Conservation (phyloP, 768 basidiomycete genomes). For the Daedalea quercina region DNA sequence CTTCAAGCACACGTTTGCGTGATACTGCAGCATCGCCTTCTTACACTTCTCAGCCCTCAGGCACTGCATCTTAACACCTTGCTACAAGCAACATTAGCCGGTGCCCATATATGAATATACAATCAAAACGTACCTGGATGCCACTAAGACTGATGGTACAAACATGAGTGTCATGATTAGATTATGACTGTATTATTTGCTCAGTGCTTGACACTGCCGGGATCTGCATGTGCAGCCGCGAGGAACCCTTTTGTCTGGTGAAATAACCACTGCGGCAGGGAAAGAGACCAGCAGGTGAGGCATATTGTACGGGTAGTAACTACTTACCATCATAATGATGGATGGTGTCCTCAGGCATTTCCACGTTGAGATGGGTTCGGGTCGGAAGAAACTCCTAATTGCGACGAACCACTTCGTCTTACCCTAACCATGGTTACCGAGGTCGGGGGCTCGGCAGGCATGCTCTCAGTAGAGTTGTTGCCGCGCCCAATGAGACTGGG, state of each 20-base stretch:
- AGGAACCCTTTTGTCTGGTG: too few species aligned
- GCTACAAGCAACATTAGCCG: constrained; percentile 25
- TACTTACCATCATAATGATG: constrained; percentile 74
- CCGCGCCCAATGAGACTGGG: constrained; percentile 17
- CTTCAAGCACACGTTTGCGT: constrained; percentile 78
- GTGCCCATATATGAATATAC: background rate
- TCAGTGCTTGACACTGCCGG: too few species aligned
- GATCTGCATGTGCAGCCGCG: too few species aligned
- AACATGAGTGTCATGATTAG: too few species aligned
- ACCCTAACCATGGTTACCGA: constrained; percentile 59
- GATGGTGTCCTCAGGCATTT: constrained; percentile 56
- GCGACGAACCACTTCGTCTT: constrained; percentile 58
- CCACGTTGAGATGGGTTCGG: constrained; percentile 60
- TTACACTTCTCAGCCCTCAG: constrained; percentile 60
- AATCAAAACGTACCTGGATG: constrained; percentile 30
- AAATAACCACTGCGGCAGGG: too few species aligned
- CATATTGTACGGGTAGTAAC: constrained; percentile 64
- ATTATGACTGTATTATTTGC: too few species aligned
- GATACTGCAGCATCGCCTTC: constrained; percentile 69
- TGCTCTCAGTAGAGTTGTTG: too few species aligned
- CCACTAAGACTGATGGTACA: constrained; percentile 78
- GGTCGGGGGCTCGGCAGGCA: too few species aligned
- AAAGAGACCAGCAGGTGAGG: constrained; percentile 60
- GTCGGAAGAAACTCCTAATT: constrained; percentile 36
- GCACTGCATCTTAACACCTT: constrained; percentile 77